phyloP scores from a whole-genome alignment of 2,329 filamentous ascomycete species.

The Colletotrichum chrysophilum region DNA sequence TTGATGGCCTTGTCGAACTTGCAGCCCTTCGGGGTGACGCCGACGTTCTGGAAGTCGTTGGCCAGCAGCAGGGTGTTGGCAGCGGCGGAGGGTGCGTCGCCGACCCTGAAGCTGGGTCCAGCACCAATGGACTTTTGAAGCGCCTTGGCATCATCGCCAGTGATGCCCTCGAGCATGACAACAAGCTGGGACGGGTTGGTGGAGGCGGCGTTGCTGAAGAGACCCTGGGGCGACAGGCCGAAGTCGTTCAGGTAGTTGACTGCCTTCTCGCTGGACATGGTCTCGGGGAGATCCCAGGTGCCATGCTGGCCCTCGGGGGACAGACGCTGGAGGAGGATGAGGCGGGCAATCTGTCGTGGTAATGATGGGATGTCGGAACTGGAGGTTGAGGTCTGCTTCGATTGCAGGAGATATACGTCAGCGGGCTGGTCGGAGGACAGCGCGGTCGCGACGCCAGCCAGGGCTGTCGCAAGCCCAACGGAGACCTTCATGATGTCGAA shows the following conservation, averaged over 20 bases:
- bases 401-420: conserved; percentile 58
- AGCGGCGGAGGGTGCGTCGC: conserved; percentile 46
- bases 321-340: conserved; percentile 65
- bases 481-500: conserved; percentile 47
- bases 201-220: conserved; percentile 52
- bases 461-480: conserved; percentile 42
- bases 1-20: conserved; percentile 44
- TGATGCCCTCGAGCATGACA: conserved; percentile 63
- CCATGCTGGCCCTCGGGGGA: conserved; percentile 51
- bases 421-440: conserved; percentile 41
- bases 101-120: conserved; percentile 54
- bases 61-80: conserved; percentile 49
- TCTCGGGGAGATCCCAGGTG: conserved; percentile 49
- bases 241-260: conserved; percentile 65
- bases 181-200: conserved; percentile 58
- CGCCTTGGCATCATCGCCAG: conserved; percentile 43
- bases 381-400: conserved; percentile 32
- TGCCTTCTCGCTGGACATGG: conserved; percentile 48
- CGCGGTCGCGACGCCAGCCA: conserved; percentile 43
- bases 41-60: conserved; percentile 44
- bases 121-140: conserved; percentile 47
- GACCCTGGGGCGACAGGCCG: conserved; percentile 53
- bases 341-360: conserved; percentile 58
- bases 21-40: conserved; percentile 41
- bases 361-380: conserved; percentile 43